A percentile compares a stretch with the other conserved stretches of the same genome.
phyloP scores from a whole-genome alignment of 2,329 filamentous ascomycete genomes.

The Nemania sp. region DNA sequence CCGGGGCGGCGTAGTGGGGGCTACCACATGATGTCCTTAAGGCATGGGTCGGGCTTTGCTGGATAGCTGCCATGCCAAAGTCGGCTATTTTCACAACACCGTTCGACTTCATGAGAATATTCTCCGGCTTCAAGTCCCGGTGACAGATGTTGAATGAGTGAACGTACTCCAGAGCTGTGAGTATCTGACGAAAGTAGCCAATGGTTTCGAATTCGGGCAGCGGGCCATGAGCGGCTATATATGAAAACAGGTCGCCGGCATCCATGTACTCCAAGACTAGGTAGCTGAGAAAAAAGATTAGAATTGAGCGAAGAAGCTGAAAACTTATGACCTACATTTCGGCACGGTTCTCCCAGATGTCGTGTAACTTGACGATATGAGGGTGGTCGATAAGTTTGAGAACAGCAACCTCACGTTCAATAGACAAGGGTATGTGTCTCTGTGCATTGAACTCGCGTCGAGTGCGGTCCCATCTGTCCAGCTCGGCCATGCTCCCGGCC shows the following conservation, averaged over 20 bases:
- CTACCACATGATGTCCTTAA: slow-evolving; percentile 92
- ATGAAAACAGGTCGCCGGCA: slow-evolving; percentile 77
- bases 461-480: slow-evolving; percentile 72
- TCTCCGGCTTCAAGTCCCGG: slow-evolving; percentile 94
- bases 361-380: slow-evolving; percentile 90
- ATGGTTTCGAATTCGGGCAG: slow-evolving; percentile 80
- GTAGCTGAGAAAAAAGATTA: slow-evolving; percentile 63
- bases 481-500: slow-evolving; percentile 80
- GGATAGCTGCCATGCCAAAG: slow-evolving; percentile 94
- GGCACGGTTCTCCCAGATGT: slow-evolving; percentile 96
- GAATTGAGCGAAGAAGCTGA: slow-evolving; percentile 7
- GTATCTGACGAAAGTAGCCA: slow-evolving; percentile 88
- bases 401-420: slow-evolving; percentile 94
- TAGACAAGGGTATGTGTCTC: slow-evolving; percentile 78
- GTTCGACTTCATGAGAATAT: slow-evolving; percentile 80
- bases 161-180: slow-evolving; percentile 88
- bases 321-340: slow-evolving; percentile 70
- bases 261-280: slow-evolving; percentile 92
- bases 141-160: slow-evolving; percentile 96
- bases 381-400: slow-evolving; percentile 95
- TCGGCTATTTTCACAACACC: slow-evolving; percentile 91
- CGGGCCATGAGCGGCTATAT: slow-evolving; percentile 74
- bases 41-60: slow-evolving; percentile 76
- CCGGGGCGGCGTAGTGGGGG: slow-evolving; percentile 93
- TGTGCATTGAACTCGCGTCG: slow-evolving; percentile 61